These are phyloP conservation scores for Theileria parva DNA, from an alignment of 169 alveolate genomes.

Conservation along the genomic window DNA sequence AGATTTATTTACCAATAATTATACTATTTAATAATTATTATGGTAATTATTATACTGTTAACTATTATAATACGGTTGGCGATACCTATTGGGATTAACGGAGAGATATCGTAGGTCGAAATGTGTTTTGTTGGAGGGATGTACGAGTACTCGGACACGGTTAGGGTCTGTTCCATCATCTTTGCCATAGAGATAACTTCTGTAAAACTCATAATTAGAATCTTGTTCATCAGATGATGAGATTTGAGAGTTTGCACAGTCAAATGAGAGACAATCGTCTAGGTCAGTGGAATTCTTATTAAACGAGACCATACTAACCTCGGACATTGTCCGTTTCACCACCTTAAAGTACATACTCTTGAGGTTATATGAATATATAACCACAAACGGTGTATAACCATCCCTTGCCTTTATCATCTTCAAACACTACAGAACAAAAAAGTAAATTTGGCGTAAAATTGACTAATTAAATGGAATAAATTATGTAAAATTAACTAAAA, in stretches of 20 bases:
- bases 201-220: constrained; percentile 43
- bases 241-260: neutral
- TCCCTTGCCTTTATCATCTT: constrained; percentile 23
- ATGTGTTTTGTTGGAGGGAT: constrained; percentile 25
- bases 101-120: constrained; percentile 41
- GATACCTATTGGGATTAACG: neutral
- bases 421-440: constrained; percentile 10
- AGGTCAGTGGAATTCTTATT: constrained; percentile 9
- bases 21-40: neutral
- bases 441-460: too few species aligned
- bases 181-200: constrained; percentile 49
- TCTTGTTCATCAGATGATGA: neutral
- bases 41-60: neutral
- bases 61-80: neutral
- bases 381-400: constrained; percentile 47
- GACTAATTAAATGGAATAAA: neutral
- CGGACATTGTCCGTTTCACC: constrained; percentile 13
- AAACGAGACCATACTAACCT: constrained; percentile 24
- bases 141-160: constrained; percentile 31
- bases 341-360: constrained; percentile 65
- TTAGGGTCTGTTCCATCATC: constrained; percentile 32
- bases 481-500: too few species aligned
- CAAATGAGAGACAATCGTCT: neutral
- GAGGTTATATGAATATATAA: constrained; percentile 55
- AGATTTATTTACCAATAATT: neutral